Base-by-base conservation (phyloP, 2,329 filamentous ascomycete species). In the Grosmannia clavigera region DNA sequence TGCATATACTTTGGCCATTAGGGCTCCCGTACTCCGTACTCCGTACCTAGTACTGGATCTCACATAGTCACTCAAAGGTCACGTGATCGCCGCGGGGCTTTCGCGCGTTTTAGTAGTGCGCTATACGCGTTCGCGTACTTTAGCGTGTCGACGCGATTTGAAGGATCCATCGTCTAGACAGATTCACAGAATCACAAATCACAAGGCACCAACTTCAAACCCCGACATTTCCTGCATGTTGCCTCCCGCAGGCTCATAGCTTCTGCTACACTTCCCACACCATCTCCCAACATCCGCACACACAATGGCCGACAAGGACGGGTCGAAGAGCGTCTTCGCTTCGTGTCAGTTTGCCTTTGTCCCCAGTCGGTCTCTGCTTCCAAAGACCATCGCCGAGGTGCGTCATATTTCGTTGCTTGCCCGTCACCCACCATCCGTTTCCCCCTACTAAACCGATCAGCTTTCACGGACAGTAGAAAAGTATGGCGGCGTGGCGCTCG, bases 401-500 rank as follows among this genome's bases (percentile, higher is more conserved):
- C 5, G 55, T 52, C 22, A 0, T 35, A 1, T n/a, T 57, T 6
- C 10, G 43, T 46, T 46, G 14, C 12, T 53, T 53, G 10, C 40
- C n/a, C 52, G 27, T 55, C n/a, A 56, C 11, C 27, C n/a, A 22
- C 40, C 38, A 31, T 6, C 31, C 2, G 29, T 22, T 10, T 43
- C 27, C 33, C 11, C 22, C 22, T 5, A 14, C 25, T 58, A 60
- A 29, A 60, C 58, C 25, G 5, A 2, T 5, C 56, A 81, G 76
- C 66, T 80, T 12, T 73, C 76, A 6, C 65, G 66, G 2, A 72
- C 75, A 1, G 70, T 81, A 38, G 64, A 70, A 61, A 74, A 78
- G 14, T 76, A 81, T 73, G 81, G 80, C 64, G 81, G 76, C 60
- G 67, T 73, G 40, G 72, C 82, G 2, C 69, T 79, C 63, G 72